Base-by-base conservation (phyloP, 345 rosid genomes). In the Salix viminalis region DNA sequence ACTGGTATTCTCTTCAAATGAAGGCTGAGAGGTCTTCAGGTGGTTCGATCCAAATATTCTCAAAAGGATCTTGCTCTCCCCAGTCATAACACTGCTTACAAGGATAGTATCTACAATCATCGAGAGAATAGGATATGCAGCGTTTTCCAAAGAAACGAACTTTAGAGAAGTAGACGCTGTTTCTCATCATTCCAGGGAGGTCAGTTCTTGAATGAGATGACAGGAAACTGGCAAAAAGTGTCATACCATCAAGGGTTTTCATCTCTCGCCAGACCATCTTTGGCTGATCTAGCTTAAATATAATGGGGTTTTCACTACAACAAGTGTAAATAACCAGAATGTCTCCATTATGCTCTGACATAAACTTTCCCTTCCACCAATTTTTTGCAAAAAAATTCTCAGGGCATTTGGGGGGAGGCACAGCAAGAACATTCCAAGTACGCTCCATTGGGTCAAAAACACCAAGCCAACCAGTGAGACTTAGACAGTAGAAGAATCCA, bases 161-260 rank as follows among this genome's bases (percentile, higher is more conserved):
- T 82, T 88, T 89, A n/a, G 91, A 83, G 90, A 92, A 85, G 85
- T 86, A 91, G 42, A 90, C 74, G 71, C 86, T 88, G 86, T 92
- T 88, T 67, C 86, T 82, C 88, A 81, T 84, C 69, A 76, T 84
- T 75, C 92, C 91, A 1, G 80, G 85, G 37, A 87, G 88, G 65
- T 86, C 85, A 3, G 75, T 83, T 81, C 87, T 80, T 61, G 92
- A 77, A 67, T 81, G 88, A 41, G 91, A 85, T 72, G 91, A 79
- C 84, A 85, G 79, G 83, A 89, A 89, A 78, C 91, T 85, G 4
- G 92, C 91, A 71, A 90, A 91, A 6, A 90, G 80, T 2, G 95
- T 92, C 87, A 83, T 70, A 34, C 90, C 89, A 74, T 87, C 82
- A 4, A 92, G 86, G 67, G 83, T 80, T 78, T 69, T 80, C 90